Percentiles rank a stretch among this genome's conserved stretches.
Conservation (phyloP, 2,329 filamentous ascomycete species). For the Cytospora piceae region DNA sequence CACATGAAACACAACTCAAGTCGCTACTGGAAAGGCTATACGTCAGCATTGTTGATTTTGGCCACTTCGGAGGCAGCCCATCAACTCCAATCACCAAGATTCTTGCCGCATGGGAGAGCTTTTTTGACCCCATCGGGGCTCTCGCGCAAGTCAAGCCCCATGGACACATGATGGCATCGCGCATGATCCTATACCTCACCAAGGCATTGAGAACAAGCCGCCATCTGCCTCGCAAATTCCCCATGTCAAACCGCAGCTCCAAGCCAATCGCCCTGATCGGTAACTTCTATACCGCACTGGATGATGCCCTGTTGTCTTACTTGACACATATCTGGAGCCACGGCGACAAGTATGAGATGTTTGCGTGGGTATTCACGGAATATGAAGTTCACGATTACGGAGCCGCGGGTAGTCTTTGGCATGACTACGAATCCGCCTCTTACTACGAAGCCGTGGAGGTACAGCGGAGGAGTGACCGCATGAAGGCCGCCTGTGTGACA, state of each 20-base stretch:
- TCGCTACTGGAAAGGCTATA: slow-evolving; percentile 9
- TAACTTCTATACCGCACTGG: slow-evolving; percentile 11
- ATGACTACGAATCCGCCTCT: neutral
- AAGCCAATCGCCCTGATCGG: slow-evolving; percentile 11
- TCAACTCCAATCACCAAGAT: slow-evolving; percentile 10
- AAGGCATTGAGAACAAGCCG: neutral
- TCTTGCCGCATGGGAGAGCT: slow-evolving; percentile 24
- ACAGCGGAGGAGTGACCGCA: slow-evolving; percentile 4
- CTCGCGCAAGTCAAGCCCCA: slow-evolving; percentile 5
- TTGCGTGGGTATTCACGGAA: slow-evolving; percentile 15
- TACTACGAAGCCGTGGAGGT: neutral
- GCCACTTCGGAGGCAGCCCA: slow-evolving; percentile 44
- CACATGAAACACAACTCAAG: neutral
- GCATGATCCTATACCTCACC: slow-evolving; percentile 25
- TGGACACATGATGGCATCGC: slow-evolving; percentile 21
- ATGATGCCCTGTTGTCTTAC: slow-evolving; percentile 14
- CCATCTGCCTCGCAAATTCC: neutral
- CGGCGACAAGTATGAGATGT: slow-evolving; percentile 4
- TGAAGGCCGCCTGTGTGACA: slow-evolving; percentile 16
- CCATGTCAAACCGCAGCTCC: neutral
- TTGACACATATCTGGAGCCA: slow-evolving; percentile 14
- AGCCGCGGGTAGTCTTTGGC: neutral
- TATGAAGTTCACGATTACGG: neutral
- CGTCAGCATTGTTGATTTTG: slow-evolving; percentile 7
- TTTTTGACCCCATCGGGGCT: slow-evolving; percentile 15